Conservation (phyloP, 1,284 basidiomycete genomes). For the Wolfiporia cocos region DNA sequence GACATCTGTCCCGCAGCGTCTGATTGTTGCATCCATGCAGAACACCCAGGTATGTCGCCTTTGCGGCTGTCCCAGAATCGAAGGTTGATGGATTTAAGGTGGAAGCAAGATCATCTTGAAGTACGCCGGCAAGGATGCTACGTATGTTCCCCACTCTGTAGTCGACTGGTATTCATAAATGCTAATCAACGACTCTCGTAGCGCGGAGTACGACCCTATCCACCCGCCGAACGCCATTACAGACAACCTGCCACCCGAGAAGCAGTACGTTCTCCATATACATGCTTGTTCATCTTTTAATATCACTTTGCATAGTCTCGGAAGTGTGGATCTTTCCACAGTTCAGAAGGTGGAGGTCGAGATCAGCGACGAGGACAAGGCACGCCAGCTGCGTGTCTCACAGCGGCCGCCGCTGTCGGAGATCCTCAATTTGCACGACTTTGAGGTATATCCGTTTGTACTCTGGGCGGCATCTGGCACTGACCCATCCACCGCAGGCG, state of each 20-base stretch:
- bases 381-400: slow-evolving; percentile 43
- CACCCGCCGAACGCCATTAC: slow-evolving; percentile 87
- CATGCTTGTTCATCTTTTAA: background rate
- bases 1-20: background rate
- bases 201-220: slow-evolving; percentile 79
- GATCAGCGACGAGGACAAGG: slow-evolving; percentile 57
- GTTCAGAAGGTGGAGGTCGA: slow-evolving; percentile 49
- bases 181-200: slow-evolving; percentile 20
- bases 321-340: slow-evolving; percentile 61
- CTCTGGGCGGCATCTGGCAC: background rate
- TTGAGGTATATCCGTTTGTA: too few relatives aligned
- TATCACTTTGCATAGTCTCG: slow-evolving; percentile 42
- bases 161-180: background rate
- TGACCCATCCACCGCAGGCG: slow-evolving; percentile 33
- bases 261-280: slow-evolving; percentile 45
- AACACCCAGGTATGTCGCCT: slow-evolving; percentile 52
- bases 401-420: slow-evolving; percentile 66
- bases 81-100: slow-evolving; percentile 27
- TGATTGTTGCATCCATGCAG: slow-evolving; percentile 24
- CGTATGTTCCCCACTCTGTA: slow-evolving; percentile 31
- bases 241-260: slow-evolving; percentile 72
- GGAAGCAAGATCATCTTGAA: slow-evolving; percentile 61
- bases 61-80: background rate
- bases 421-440: slow-evolving; percentile 87
- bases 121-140: slow-evolving; percentile 76